phyloP scores from a whole-genome alignment of 2,329 filamentous ascomycete species.

The Diplodia seriata region DNA sequence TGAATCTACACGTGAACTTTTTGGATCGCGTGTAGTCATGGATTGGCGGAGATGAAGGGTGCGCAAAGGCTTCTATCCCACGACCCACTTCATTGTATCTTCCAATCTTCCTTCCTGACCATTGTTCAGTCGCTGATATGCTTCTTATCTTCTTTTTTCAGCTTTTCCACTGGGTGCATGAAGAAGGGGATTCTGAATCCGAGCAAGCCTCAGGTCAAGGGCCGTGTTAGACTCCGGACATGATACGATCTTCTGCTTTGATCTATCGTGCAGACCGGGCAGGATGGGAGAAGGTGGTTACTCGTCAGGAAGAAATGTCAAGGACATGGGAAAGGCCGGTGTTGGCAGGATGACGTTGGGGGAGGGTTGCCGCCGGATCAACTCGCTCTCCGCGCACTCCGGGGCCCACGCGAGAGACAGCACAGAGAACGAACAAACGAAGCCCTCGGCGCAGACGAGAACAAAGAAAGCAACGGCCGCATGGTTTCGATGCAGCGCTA shows the following conservation, averaged over 20 bases:
- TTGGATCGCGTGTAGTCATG: not conserved
- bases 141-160: not conserved
- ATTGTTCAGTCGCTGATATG: not conserved
- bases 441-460: not conserved
- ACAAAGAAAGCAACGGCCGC: not conserved
- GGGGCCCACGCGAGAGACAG: not conserved
- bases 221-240: not conserved
- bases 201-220: not conserved
- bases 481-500: not conserved
- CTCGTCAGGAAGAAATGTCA: not conserved
- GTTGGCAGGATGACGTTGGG: not conserved
- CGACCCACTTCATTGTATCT: not conserved
- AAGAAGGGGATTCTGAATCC: not conserved
- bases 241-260: not conserved
- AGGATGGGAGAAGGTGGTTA: not conserved
- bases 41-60: not conserved
- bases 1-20: not conserved
- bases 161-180: not conserved
- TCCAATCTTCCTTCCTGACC: not conserved
- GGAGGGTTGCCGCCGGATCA: slow-evolving; percentile 9
- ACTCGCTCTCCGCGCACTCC: slow-evolving; percentile 17
- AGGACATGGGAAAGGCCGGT: not conserved
- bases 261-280: not conserved
- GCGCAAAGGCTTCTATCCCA: too few species aligned
- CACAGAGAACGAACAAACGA: not conserved